Evolutionary conservation across 2,329 filamentous ascomycete genomes (phyloP).

Genomic region (Penicillium oxalicum): DNA sequence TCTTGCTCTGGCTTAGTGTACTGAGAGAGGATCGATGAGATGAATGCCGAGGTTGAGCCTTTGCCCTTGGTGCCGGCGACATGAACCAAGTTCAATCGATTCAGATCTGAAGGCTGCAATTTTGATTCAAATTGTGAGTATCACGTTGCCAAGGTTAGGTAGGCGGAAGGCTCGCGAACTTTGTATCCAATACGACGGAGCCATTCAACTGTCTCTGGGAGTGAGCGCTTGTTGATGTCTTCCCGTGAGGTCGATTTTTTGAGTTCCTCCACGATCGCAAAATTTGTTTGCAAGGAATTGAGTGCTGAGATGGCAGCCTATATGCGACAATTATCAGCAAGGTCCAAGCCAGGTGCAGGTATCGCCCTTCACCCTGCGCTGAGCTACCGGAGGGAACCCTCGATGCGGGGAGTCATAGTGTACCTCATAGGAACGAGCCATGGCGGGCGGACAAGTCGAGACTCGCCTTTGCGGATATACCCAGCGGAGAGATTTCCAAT

Average conservation of each 20-base stretch:
- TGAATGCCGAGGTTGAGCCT: constrained; percentile 78
- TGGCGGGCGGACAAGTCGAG: constrained; percentile 26
- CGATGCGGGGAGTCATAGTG: constrained; percentile 5
- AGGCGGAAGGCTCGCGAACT: constrained; percentile 40
- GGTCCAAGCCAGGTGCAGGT: not conserved
- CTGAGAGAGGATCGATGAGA: constrained; percentile 69
- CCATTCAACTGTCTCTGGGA: constrained; percentile 79
- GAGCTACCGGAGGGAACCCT: not conserved
- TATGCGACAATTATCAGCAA: constrained; percentile 9
- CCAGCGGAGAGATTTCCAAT: constrained; percentile 17
- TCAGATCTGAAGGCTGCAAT: constrained; percentile 54
- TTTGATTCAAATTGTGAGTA: constrained; percentile 5
- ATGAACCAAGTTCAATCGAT: constrained; percentile 63
- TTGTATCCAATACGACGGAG: constrained; percentile 68
- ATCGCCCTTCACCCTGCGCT: not conserved
- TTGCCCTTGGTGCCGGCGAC: constrained; percentile 94
- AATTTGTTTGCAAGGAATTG: constrained; percentile 73
- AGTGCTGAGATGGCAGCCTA: constrained; percentile 67
- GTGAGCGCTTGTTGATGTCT: constrained; percentile 65
- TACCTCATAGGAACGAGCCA: constrained; percentile 39
- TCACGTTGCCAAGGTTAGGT: too few relatives aligned
- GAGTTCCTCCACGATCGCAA: constrained; percentile 68
- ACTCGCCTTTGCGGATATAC: constrained; percentile 22
- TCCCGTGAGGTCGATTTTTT: constrained; percentile 59
- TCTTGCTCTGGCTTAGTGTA: constrained; percentile 41